Evolutionary conservation across 129 eudicot genomes (phyloP), one percentile per base, ranked within the genome.

Genomic region (Erigeron canadensis): DNA sequence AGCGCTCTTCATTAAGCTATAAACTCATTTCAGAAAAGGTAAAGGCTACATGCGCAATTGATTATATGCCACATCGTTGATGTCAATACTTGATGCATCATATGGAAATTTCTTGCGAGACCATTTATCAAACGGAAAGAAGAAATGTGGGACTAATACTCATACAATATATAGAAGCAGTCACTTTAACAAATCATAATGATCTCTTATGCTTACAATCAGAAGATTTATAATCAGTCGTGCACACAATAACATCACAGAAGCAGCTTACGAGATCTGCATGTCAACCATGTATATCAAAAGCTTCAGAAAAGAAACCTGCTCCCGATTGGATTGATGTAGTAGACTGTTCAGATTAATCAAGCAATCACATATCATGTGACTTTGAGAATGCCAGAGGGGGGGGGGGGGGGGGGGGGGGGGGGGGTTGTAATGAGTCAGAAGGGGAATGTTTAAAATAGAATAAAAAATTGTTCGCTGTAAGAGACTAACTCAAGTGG

Each of bases 221-320:
- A 57, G 45, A 57, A 57, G 67, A 64, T 76, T 47, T 46, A 15
- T 47, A 59, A 67, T 16, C 43, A 48, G 10, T 57, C 19, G 42
- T 8, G 62, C 69, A 38, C 64, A 69, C 55, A 61, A 60, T 48
- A 60, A 38, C 66, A 61, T 37, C 42, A 23, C 8, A 34, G 44
- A 61, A 53, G 67, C 66, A 65, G 67, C 54, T 77, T 77, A 18
- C 12, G 21, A 61, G 66, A 61, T 61, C 66, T 7, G 66, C 66
- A 12, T 60, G 21, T 76, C 67, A 75, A 43, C 65, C 39, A 13
- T 60, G 74, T 18, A 68, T 5, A 68, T 53, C 45, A 68, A 68
- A 59, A 47, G 70, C 39, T 28, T 54, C 42, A 60, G 44, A 60
- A 60, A 4, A 11, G 10, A 34, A 60, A 56, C 46, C 54, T 39